These are phyloP conservation scores for Acer saccharum DNA, from an alignment of 345 rosid species.

Conservation along the genomic window DNA sequence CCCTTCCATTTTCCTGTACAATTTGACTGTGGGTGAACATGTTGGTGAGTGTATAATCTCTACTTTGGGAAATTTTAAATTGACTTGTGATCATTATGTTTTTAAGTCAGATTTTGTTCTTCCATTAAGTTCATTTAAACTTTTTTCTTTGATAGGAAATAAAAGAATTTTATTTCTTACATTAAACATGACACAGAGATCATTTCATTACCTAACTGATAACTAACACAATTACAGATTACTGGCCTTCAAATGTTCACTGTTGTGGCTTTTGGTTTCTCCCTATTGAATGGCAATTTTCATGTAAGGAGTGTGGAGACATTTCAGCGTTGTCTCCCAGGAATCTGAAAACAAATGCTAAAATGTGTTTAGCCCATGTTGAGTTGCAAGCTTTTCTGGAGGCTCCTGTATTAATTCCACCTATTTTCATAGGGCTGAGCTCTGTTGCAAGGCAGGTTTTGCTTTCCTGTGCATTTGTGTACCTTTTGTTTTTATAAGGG, in stretches of 20 bases:
- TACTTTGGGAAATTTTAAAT: not conserved
- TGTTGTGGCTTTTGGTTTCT: conserved; percentile 92
- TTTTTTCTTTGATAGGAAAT: not conserved
- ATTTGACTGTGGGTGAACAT: not conserved
- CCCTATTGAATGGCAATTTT: conserved; percentile 80
- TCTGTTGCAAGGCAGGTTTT: conserved; percentile 76
- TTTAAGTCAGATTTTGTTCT: not conserved
- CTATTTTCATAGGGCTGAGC: conserved; percentile 74
- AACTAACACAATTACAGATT: conserved; percentile 51
- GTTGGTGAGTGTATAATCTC: not conserved
- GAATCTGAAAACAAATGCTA: conserved; percentile 27
- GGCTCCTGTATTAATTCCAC: conserved; percentile 39
- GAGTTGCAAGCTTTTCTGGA: conserved; percentile 55
- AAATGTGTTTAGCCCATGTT: conserved; percentile 61
- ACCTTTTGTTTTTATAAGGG: not conserved
- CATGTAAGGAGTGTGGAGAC: conserved; percentile 70
- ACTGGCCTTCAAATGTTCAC: conserved; percentile 73
- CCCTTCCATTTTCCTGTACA: not conserved
- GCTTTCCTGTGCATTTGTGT: conserved; percentile 2
- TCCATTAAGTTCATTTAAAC: not conserved
- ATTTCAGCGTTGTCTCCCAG: conserved; percentile 31
- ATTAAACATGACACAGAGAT: not conserved
- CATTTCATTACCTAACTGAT: conserved; percentile 21
- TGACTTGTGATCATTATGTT: not conserved
- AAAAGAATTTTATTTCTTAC: not conserved